Evolutionary conservation across 768 basidiomycete species (phyloP).

Genomic region (Clitopilus passeckerianus): DNA sequence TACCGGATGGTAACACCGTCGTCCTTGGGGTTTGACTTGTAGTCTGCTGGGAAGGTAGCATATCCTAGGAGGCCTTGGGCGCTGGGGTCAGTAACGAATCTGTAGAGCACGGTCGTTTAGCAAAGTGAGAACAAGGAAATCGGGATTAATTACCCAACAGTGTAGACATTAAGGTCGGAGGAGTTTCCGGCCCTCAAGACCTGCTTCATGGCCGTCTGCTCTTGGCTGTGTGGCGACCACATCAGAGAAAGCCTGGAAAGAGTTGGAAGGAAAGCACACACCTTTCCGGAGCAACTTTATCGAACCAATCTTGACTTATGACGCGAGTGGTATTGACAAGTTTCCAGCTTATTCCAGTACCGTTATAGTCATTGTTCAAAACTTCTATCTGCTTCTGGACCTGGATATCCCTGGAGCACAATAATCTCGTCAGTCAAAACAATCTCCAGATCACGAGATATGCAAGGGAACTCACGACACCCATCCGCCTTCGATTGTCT

Average conservation of each 20-base stretch:
- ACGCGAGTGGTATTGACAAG: slow-evolving; percentile 37
- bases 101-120: slow-evolving; percentile 14
- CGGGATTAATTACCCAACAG: slow-evolving; percentile 20
- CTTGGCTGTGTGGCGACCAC: slow-evolving; percentile 9
- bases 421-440: neutral
- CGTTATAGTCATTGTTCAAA: slow-evolving; percentile 37
- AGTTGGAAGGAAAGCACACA: slow-evolving; percentile 8
- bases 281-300: slow-evolving; percentile 30
- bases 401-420: slow-evolving; percentile 19
- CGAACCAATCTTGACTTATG: slow-evolving; percentile 43
- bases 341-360: slow-evolving; percentile 31
- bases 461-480: slow-evolving; percentile 25
- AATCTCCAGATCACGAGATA: neutral
- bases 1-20: slow-evolving; percentile 42
- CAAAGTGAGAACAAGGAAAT: slow-evolving; percentile 6
- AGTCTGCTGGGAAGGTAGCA: slow-evolving; percentile 40
- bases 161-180: slow-evolving; percentile 31
- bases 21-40: slow-evolving; percentile 25
- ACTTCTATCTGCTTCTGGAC: slow-evolving; percentile 29
- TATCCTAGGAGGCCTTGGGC: slow-evolving; percentile 41
- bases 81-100: slow-evolving; percentile 12
- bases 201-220: slow-evolving; percentile 40
- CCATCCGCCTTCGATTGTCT: slow-evolving; percentile 32
- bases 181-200: slow-evolving; percentile 33
- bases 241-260: neutral